Evolutionary conservation across 176 grass and related monocot species (phyloP).

Genomic region (Chloris gayana): DNA sequence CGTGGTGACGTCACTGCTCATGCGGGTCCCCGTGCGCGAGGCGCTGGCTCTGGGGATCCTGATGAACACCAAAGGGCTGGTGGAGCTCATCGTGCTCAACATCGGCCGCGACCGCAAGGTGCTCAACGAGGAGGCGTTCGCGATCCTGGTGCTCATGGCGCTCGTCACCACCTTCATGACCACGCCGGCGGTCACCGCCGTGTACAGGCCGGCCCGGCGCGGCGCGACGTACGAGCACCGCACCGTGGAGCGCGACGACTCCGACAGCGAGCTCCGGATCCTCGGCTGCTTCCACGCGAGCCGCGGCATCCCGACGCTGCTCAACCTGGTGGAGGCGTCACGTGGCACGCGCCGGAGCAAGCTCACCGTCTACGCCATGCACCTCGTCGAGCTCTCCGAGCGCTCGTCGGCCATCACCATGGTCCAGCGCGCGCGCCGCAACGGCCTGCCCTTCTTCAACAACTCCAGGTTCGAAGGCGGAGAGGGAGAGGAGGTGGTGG

Average conservation of each 20-base stretch:
- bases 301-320: conserved; percentile 60
- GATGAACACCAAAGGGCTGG: conserved; percentile 76
- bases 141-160: conserved; percentile 66
- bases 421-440: conserved; percentile 62
- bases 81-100: conserved; percentile 72
- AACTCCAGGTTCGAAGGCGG: too few relatives aligned
- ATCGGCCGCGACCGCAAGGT: conserved; percentile 65
- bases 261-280: conserved; percentile 58
- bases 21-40: conserved; percentile 47
- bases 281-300: conserved; percentile 68
- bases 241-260: conserved; percentile 44
- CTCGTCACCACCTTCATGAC: conserved; percentile 64
- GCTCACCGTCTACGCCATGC: conserved; percentile 69
- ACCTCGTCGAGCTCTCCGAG: conserved; percentile 71
- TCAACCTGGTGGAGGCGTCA: conserved; percentile 63
- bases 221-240: conserved; percentile 47
- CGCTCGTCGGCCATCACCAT: conserved; percentile 54
- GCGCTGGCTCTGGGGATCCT: conserved; percentile 52
- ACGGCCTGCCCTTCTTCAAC: conserved; percentile 57
- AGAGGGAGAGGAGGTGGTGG: conserved; percentile 33
- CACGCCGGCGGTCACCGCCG: conserved; percentile 40
- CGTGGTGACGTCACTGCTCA: conserved; percentile 10
- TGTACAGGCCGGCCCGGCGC: conserved; percentile 49
- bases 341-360: conserved; percentile 46
- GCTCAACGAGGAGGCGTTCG: conserved; percentile 61